phyloP scores from a whole-genome alignment of 768 basidiomycete genomes.

The Vishniacozyma victoriae region DNA sequence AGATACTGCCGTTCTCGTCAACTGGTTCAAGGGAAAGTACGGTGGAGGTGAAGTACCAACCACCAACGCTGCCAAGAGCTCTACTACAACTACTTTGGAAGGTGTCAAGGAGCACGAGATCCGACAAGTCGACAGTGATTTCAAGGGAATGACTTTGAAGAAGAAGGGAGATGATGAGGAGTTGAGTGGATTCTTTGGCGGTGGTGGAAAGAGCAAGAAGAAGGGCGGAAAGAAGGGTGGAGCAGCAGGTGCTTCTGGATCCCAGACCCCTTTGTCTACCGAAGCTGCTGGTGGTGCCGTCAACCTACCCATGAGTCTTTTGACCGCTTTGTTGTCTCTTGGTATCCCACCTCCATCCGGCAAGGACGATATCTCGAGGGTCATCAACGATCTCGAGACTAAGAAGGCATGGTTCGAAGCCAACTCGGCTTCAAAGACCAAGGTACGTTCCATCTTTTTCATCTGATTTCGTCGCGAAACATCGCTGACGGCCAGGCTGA shows the following conservation, averaged over 20 bases:
- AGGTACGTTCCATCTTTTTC: constrained; percentile 22
- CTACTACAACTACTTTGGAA: constrained; percentile 19
- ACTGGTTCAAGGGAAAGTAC: constrained; percentile 46
- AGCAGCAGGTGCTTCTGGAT: constrained; percentile 14
- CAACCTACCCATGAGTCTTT: constrained; percentile 75
- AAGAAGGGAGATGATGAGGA: constrained; percentile 83
- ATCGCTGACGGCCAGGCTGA: constrained; percentile 30
- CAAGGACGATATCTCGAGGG: constrained; percentile 67
- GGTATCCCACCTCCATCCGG: constrained; percentile 86
- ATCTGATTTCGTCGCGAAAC: neutral
- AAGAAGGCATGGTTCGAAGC: constrained; percentile 95
- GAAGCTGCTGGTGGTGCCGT: constrained; percentile 45
- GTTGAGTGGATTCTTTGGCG: constrained; percentile 53
- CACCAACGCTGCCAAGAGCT: constrained; percentile 25
- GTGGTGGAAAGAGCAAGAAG: constrained; percentile 56
- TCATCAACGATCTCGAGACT: constrained; percentile 80
- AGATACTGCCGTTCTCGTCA: constrained; percentile 60
- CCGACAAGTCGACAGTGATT: constrained; percentile 69
- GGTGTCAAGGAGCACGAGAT: constrained; percentile 64
- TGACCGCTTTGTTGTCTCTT: constrained; percentile 76
- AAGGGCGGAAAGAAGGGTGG: constrained; percentile 50
- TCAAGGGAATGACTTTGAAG: constrained; percentile 71
- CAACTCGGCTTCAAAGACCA: constrained; percentile 61
- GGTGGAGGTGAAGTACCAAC: constrained; percentile 37
- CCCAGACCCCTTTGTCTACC: constrained; percentile 31